These are phyloP conservation scores for Apophysomyces variabilis DNA, from an alignment of 371 early-diverging fungal genomes.

Conservation along the genomic window DNA sequence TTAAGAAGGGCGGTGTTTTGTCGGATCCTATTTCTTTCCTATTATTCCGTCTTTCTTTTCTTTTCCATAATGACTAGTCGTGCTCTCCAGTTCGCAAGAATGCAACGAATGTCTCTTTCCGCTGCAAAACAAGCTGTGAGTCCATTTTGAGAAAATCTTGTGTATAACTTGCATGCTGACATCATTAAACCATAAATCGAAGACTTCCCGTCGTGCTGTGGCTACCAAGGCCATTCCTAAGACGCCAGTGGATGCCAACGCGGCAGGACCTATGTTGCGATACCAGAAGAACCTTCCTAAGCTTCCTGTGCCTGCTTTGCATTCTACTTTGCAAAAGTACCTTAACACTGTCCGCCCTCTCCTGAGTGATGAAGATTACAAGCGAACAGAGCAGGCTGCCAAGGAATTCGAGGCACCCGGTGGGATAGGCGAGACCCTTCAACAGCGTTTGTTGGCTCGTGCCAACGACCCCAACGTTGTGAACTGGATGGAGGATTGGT, in stretches of 20 bases:
- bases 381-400: slow-evolving; percentile 70
- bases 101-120: slow-evolving; percentile 14
- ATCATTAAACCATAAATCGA: background rate
- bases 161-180: background rate
- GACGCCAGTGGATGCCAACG: slow-evolving; percentile 49
- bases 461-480: slow-evolving; percentile 66
- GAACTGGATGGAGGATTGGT: slow-evolving; percentile 96
- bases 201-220: slow-evolving; percentile 27
- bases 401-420: slow-evolving; percentile 82
- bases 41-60: background rate
- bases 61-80: slow-evolving; percentile 3
- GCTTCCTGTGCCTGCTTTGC: slow-evolving; percentile 89
- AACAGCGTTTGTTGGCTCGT: slow-evolving; percentile 77
- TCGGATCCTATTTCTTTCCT: background rate
- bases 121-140: slow-evolving; percentile 21
- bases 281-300: slow-evolving; percentile 77
- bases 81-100: slow-evolving; percentile 16
- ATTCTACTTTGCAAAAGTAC: slow-evolving; percentile 83
- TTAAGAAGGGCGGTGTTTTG: slow-evolving; percentile 8
- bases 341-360: slow-evolving; percentile 79
- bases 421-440: slow-evolving; percentile 83
- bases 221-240: slow-evolving; percentile 38
- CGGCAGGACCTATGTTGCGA: slow-evolving; percentile 65
- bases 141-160: background rate
- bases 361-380: slow-evolving; percentile 72